Percentiles rank a stretch among this genome's conserved stretches.
These are phyloP conservation scores for Cytospora piceae DNA, from an alignment of 2,329 filamentous ascomycete genomes.

Conservation along the genomic window DNA sequence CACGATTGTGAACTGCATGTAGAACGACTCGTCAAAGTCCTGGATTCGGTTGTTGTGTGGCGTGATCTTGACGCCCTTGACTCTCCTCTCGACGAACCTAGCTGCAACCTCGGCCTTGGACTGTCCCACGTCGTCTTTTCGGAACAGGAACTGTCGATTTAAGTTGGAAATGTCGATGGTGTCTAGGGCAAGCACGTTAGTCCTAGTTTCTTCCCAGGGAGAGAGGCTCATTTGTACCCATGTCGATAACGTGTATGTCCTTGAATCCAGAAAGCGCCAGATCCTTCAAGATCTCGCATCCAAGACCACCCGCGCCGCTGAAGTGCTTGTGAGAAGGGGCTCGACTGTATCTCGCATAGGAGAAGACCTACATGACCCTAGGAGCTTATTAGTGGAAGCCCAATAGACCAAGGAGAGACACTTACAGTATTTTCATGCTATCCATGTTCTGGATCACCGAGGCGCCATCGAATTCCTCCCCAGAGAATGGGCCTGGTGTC, in stretches of 20 bases:
- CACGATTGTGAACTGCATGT: conserved; percentile 93
- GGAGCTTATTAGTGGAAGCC: conserved; percentile 33
- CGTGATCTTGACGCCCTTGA: conserved; percentile 89
- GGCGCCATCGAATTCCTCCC: conserved; percentile 57
- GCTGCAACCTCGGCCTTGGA: conserved; percentile 94
- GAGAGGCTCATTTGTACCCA: conserved; percentile 65
- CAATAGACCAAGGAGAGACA: conserved; percentile 20
- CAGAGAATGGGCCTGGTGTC: conserved; percentile 78
- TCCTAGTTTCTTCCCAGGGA: neutral
- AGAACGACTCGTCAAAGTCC: conserved; percentile 94
- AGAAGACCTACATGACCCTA: conserved; percentile 55
- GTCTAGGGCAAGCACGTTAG: conserved; percentile 55
- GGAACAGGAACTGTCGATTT: conserved; percentile 96
- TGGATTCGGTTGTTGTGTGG: conserved; percentile 95
- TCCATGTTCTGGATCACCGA: conserved; percentile 61
- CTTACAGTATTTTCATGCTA: conserved; percentile 75
- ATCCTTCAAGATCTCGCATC: conserved; percentile 96
- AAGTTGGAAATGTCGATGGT: conserved; percentile 98
- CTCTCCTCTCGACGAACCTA: conserved; percentile 84
- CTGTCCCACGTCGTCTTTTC: conserved; percentile 86
- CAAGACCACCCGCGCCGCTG: conserved; percentile 90
- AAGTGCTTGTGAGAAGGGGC: conserved; percentile 29
- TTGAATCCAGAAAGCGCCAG: conserved; percentile 94
- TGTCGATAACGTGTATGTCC: conserved; percentile 98
- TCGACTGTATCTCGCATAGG: conserved; percentile 23